Evolutionary conservation across 2,329 filamentous ascomycete species (phyloP).

Genomic region (Pestalotiopsis sp.): DNA sequence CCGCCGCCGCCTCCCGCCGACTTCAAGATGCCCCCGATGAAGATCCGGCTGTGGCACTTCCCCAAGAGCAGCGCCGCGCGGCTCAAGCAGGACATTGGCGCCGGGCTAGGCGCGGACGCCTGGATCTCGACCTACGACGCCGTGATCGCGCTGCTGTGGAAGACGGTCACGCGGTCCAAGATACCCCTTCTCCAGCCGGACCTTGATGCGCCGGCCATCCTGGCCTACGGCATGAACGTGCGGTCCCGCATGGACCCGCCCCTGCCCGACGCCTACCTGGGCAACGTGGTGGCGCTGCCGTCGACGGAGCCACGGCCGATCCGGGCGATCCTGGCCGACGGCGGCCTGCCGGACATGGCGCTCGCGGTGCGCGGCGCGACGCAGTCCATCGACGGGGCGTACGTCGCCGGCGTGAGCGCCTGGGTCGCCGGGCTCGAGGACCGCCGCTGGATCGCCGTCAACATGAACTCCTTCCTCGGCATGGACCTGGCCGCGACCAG

Average conservation of each 20-base stretch:
- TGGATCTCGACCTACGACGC: conserved; percentile 30
- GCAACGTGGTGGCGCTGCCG: conserved; percentile 16
- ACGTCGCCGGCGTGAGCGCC: conserved; percentile 20
- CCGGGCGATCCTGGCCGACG: background rate
- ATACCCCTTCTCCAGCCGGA: conserved; percentile 20
- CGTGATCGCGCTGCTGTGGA: conserved; percentile 26
- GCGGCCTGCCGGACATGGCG: conserved; percentile 20
- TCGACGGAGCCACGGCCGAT: background rate
- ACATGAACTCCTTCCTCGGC: conserved; percentile 25
- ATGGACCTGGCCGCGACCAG: conserved; percentile 26
- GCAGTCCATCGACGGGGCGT: conserved; percentile 19
- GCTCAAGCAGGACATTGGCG: conserved; percentile 19
- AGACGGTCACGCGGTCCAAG: conserved; percentile 21
- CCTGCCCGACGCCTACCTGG: conserved; percentile 23
- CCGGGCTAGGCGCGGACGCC: background rate
- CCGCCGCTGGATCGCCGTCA: conserved; percentile 23
- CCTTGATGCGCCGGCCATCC: conserved; percentile 8
- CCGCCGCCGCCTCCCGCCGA: conserved; percentile 21
- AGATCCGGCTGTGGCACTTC: conserved; percentile 24
- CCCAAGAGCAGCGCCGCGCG: conserved; percentile 17
- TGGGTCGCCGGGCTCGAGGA: conserved; percentile 26
- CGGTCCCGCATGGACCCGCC: conserved; percentile 22
- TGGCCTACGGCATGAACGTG: conserved; percentile 27
- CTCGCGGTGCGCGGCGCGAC: conserved; percentile 24
- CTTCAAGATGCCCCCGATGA: conserved; percentile 25